phyloP scores from a whole-genome alignment of 2,329 filamentous ascomycete species.

The Shiraia sp. region DNA sequence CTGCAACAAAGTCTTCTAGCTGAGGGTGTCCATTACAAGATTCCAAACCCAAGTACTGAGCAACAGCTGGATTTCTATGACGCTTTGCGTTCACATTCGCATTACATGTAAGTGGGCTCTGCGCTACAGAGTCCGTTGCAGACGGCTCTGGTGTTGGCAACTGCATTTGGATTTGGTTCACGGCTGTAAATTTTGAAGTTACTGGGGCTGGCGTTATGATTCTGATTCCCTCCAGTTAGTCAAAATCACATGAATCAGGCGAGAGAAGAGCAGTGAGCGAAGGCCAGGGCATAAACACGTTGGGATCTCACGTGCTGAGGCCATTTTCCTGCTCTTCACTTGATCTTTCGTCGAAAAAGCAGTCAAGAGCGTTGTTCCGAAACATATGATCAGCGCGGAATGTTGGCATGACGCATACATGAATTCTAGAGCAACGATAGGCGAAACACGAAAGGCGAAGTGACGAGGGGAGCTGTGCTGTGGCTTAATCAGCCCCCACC shows the following conservation, averaged over 20 bases:
- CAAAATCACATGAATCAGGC: background rate
- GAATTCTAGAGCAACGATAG: conserved; percentile 1
- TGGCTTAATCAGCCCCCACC: conserved; percentile 25
- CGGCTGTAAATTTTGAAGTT: conserved; percentile 30
- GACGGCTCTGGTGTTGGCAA: conserved; percentile 14
- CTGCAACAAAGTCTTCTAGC: conserved; percentile 19
- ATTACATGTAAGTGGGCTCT: conserved; percentile 7
- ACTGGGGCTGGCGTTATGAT: background rate
- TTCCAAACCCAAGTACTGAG: conserved; percentile 33
- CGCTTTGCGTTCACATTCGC: conserved; percentile 1
- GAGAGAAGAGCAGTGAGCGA: conserved; percentile 2
- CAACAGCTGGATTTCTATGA: conserved; percentile 30
- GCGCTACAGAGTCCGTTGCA: conserved; percentile 2
- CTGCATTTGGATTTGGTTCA: conserved; percentile 21
- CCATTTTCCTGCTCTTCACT: conserved; percentile 7
- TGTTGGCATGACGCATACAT: conserved; percentile 1
- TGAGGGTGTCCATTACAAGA: conserved; percentile 18
- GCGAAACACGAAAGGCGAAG: conserved; percentile 5
- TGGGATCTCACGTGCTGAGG: conserved; percentile 29
- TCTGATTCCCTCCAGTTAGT: conserved; percentile 11
- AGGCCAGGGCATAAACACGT: conserved; percentile 13
- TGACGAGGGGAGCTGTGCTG: conserved; percentile 5
- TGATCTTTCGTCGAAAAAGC: conserved; percentile 5
- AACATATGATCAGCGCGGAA: conserved; percentile 1
- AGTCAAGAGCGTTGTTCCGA: conserved; percentile 3